A percentile compares a stretch with the other conserved stretches of the same genome.
phyloP scores from a whole-genome alignment of 192 early-diverging fungal genomes.

The Rhizophagus prolifer region DNA sequence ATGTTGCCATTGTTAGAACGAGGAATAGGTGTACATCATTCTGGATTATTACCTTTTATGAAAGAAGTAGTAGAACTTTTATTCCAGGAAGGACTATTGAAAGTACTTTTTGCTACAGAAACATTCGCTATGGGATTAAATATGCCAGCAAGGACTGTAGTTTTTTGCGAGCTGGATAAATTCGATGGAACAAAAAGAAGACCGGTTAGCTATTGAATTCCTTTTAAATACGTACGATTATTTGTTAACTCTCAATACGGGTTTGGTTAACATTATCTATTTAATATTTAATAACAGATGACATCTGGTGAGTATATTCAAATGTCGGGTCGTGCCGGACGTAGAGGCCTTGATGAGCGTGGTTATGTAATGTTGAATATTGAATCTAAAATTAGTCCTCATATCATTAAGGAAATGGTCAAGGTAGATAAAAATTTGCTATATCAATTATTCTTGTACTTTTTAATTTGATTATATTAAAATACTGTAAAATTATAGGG shows the following conservation, averaged over 20 bases:
- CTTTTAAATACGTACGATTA: background rate
- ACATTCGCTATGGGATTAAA: conserved; percentile 99
- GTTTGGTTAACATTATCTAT: conserved; percentile 1
- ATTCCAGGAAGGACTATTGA: conserved; percentile 95
- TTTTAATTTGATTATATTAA: no score
- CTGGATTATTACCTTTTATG: conserved; percentile 90
- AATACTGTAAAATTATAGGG: no score
- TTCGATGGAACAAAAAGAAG: conserved; percentile 88
- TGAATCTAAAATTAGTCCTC: conserved; percentile 93
- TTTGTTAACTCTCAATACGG: background rate
- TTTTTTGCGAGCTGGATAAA: conserved; percentile 91
- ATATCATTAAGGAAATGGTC: conserved; percentile 90
- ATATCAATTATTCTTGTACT: no score
- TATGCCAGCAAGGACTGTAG: conserved; percentile 99
- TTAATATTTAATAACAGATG: conserved; percentile 30
- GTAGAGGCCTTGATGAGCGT: conserved; percentile 94
- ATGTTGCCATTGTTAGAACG: conserved; percentile 87
- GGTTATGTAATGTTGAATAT: conserved; percentile 97
- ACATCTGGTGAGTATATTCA: conserved; percentile 97
- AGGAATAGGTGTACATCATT: conserved; percentile 97
- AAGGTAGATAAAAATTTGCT: no score
- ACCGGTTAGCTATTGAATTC: conserved; percentile 56
- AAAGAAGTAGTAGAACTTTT: conserved; percentile 98
- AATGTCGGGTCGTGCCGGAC: conserved; percentile 97
- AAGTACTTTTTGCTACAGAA: conserved; percentile 98